Conservation (phyloP, 2,329 filamentous ascomycete species). For the Arthrinium puccinioides region DNA sequence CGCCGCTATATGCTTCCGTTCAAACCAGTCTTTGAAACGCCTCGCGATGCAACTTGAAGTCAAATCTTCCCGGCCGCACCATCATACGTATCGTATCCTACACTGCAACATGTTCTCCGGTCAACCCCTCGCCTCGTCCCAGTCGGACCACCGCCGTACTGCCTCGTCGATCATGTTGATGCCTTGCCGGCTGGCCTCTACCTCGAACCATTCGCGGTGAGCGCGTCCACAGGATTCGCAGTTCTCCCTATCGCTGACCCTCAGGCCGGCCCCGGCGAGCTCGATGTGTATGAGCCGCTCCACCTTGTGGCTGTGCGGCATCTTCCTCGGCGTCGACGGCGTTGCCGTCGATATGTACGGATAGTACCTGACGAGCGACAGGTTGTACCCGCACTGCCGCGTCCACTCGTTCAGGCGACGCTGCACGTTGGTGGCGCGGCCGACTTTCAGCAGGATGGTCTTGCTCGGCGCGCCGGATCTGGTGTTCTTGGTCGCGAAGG, state of each 20-base stretch:
- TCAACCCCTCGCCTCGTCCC: slow-evolving; percentile 52
- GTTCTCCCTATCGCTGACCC: slow-evolving; percentile 43
- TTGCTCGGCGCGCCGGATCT: slow-evolving; percentile 30
- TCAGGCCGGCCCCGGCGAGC: slow-evolving; percentile 55
- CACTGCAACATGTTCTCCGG: no score
- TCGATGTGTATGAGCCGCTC: slow-evolving; percentile 89
- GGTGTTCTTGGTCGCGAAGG: slow-evolving; percentile 32
- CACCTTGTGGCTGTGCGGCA: slow-evolving; percentile 79
- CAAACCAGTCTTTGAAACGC: no score
- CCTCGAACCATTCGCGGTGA: slow-evolving; percentile 93
- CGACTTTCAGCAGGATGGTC: slow-evolving; percentile 63
- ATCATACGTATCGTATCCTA: no score
- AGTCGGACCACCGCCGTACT: slow-evolving; percentile 77
- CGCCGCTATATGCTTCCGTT: no score
- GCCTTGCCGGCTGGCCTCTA: slow-evolving; percentile 65
- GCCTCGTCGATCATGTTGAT: slow-evolving; percentile 61
- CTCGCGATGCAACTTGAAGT: no score
- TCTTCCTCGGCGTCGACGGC: slow-evolving; percentile 52
- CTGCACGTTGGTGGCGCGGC: slow-evolving; percentile 73
- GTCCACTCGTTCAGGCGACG: slow-evolving; percentile 89
- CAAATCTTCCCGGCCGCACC: no score
- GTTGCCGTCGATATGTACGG: slow-evolving; percentile 58
- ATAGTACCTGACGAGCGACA: slow-evolving; percentile 86
- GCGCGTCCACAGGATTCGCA: slow-evolving; percentile 76
- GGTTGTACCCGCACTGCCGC: slow-evolving; percentile 81